Evolutionary conservation across 164 flowering plant species (phyloP), one percentile per base, ranked within the genome.

Genomic region (Nymphaea thermarum): DNA sequence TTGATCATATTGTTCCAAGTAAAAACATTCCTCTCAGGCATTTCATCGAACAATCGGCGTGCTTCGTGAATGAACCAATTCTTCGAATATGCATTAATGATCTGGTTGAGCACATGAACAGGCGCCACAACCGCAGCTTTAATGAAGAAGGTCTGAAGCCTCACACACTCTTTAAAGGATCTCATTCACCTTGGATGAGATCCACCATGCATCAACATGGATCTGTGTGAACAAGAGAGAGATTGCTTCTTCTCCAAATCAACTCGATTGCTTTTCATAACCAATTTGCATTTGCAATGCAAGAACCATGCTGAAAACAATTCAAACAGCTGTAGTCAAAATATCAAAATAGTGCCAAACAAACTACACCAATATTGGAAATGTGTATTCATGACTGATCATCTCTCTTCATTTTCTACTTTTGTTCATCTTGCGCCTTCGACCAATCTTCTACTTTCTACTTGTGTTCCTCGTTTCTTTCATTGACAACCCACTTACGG

Each of bases 1-100:
- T 80, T 75, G 51, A 91, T 83, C 1, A 88, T 85, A 25, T 93
- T 80, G 51, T 92, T 92, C 95, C 96, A 92, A 41, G 87, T 76
- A 81, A 80, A 90, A 10, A 86, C 87, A 36, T 92, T 90, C 67
- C 87, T 74, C n/a, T 86, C 73, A 70, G 90, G 86, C 91, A 90
- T 87, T 86, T 80, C 83, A 41, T 87, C 88, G 70, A 91, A 91
- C 81, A 91, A 71, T 3, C 78, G 81, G 25, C 65, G 85, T 60
- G 92, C 85, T 57, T 85, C 73, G 2, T 3, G 43, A 11, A 84
- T 43, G 47, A 73, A 73, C 15, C 85, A 84, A 65, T 84, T 76
- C 63, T 78, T 80, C 0, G 84, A 75, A 73, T 82, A 87, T 17
- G 77, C 4, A 42, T 79, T 75, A 8, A 91, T 86, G 70, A 91